Evolutionary conservation across 2,329 filamentous ascomycete species (phyloP).

Genomic region (Aspergillus caelatus): DNA sequence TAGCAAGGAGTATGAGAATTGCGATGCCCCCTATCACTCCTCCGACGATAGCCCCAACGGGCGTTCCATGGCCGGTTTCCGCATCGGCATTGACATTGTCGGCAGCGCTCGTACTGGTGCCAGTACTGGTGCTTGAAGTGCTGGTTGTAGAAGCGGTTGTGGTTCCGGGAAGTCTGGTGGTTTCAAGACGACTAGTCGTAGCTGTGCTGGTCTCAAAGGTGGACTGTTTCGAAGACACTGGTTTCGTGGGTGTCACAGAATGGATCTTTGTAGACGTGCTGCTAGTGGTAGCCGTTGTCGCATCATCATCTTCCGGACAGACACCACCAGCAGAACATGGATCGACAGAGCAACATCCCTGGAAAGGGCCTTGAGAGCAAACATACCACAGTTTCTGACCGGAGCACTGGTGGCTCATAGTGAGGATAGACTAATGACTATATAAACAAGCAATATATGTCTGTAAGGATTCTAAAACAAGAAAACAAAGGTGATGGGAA

Average conservation of each 20-base stretch:
- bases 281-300: constrained; percentile 7
- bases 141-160: constrained; percentile 10
- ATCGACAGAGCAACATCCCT: constrained; percentile 37
- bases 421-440: neutral
- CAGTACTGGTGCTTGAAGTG: constrained; percentile 14
- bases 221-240: neutral
- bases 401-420: constrained; percentile 19
- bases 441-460: neutral
- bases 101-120: neutral
- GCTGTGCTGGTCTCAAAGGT: neutral
- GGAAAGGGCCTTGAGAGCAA: constrained; percentile 27
- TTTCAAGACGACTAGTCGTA: neutral
- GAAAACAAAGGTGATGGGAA: neutral
- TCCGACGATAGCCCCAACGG: constrained; percentile 20
- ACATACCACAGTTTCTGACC: constrained; percentile 29
- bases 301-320: constrained; percentile 29
- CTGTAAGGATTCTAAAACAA: neutral
- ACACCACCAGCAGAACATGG: constrained; percentile 33
- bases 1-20: constrained; percentile 13
- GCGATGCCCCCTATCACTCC: constrained; percentile 23
- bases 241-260: neutral
- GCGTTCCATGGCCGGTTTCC: neutral
- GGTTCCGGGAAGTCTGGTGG: neutral
- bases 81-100: neutral
- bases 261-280: neutral